Conservation (phyloP, 2,329 filamentous ascomycete genomes). For the Domatiomyces globalis region DNA sequence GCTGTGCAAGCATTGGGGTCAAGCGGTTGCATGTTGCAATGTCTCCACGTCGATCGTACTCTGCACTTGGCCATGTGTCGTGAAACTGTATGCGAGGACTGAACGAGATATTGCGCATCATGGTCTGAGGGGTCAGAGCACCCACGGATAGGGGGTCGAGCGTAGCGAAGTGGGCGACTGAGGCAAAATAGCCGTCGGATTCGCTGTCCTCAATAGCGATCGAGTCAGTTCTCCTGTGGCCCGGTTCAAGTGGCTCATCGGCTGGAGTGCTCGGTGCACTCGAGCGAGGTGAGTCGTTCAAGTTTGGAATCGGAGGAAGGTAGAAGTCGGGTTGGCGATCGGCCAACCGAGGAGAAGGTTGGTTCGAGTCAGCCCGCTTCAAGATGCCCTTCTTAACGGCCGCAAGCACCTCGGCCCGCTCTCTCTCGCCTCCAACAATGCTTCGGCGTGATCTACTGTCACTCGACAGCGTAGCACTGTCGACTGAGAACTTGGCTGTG, state of each 20-base stretch:
- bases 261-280: conserved; percentile 79
- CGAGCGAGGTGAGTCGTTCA: conserved; percentile 66
- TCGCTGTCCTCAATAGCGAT: conserved; percentile 69
- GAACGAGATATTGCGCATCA: conserved; percentile 55
- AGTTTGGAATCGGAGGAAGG: conserved; percentile 46
- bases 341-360: conserved; percentile 54
- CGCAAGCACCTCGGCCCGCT: conserved; percentile 80
- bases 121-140: conserved; percentile 59
- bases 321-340: conserved; percentile 40
- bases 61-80: conserved; percentile 88
- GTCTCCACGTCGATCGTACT: conserved; percentile 91
- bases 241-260: conserved; percentile 43
- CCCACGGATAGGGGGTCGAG: conserved; percentile 61
- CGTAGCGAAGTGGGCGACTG: conserved; percentile 48
- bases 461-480: conserved; percentile 25
- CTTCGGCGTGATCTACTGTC: conserved; percentile 57
- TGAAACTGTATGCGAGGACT: conserved; percentile 89
- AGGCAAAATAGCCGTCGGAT: conserved; percentile 89
- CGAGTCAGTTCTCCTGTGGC: conserved; percentile 53
- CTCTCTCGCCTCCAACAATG: conserved; percentile 77
- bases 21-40: conserved; percentile 96
- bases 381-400: conserved; percentile 91
- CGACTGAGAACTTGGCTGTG: conserved; percentile 33
- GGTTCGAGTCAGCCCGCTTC: conserved; percentile 59
- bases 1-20: conserved; percentile 91